Conservation (phyloP, 768 basidiomycete genomes). For the Hirschioporus abietinus region DNA sequence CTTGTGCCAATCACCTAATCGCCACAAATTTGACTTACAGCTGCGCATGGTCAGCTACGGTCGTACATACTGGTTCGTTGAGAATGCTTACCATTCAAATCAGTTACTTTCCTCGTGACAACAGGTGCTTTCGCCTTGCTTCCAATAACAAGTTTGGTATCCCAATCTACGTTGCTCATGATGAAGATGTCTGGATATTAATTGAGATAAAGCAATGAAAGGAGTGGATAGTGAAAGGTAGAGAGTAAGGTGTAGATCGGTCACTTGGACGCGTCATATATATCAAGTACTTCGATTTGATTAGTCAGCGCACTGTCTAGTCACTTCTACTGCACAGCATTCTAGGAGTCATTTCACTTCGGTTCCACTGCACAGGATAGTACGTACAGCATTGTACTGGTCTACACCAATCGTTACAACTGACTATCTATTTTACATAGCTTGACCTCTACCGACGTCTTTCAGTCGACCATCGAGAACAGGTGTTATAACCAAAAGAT, state of each 20-base stretch:
- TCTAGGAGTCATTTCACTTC: background rate
- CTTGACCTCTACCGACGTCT: constrained; percentile 37
- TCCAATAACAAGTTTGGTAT: constrained; percentile 69
- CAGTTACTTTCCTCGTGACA: constrained; percentile 57
- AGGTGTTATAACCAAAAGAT: constrained; percentile 56
- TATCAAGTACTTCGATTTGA: background rate
- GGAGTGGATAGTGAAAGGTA: background rate
- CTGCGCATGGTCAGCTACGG: constrained; percentile 46
- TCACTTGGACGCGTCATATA: constrained; percentile 1
- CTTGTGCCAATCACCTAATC: background rate
- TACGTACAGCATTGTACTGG: background rate
- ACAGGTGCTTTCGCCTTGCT: constrained; percentile 55
- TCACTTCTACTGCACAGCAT: constrained; percentile 4
- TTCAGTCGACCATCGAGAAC: constrained; percentile 62
- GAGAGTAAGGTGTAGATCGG: background rate
- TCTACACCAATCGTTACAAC: background rate
- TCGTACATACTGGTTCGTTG: constrained; percentile 2
- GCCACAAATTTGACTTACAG: constrained; percentile 3
- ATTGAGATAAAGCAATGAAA: background rate
- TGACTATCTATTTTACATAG: background rate
- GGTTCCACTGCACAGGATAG: background rate
- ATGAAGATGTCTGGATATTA: constrained; percentile 20
- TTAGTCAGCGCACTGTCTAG: constrained; percentile 2
- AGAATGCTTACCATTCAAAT: constrained; percentile 42
- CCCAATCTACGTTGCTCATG: constrained; percentile 59